Percentiles rank a stretch among this genome's conserved stretches.
Conservation (phyloP, 371 early-diverging fungal genomes). For the Funneliformis caledonium region DNA sequence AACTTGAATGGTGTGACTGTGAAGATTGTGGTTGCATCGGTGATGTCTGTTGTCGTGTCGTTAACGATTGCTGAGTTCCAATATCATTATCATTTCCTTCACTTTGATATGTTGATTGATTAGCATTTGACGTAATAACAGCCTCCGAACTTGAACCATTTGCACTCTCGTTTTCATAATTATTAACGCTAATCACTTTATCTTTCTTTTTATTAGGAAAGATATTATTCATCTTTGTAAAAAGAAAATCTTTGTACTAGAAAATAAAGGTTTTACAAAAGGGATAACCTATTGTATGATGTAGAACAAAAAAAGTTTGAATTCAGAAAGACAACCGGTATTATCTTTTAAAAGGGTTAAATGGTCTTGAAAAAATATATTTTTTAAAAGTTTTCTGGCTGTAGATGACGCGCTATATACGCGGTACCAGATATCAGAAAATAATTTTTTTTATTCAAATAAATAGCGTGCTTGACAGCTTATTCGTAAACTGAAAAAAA, state of each 20-base stretch:
- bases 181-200: not conserved
- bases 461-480: not conserved
- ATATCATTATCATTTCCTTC: not conserved
- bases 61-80: not conserved
- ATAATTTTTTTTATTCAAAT: not conserved
- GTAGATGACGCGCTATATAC: not conserved
- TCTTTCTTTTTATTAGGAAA: not conserved
- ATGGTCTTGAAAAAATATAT: not conserved
- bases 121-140: not conserved
- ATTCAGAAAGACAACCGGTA: not conserved
- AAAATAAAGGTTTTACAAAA: not conserved
- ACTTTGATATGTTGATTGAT: not conserved
- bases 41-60: not conserved
- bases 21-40: not conserved
- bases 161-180: not conserved
- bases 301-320: not conserved
- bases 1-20: conserved; percentile 2
- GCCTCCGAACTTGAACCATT: not conserved
- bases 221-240: not conserved
- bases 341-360: not conserved
- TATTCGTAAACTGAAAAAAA: not conserved
- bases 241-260: conserved; percentile 6
- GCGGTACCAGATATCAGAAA: not conserved
- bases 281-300: not conserved
- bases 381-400: not conserved